Evolutionary conservation across 306 rosid species (phyloP), one percentile per base, ranked within the genome.

Genomic region (Hippophae rhamnoides): DNA sequence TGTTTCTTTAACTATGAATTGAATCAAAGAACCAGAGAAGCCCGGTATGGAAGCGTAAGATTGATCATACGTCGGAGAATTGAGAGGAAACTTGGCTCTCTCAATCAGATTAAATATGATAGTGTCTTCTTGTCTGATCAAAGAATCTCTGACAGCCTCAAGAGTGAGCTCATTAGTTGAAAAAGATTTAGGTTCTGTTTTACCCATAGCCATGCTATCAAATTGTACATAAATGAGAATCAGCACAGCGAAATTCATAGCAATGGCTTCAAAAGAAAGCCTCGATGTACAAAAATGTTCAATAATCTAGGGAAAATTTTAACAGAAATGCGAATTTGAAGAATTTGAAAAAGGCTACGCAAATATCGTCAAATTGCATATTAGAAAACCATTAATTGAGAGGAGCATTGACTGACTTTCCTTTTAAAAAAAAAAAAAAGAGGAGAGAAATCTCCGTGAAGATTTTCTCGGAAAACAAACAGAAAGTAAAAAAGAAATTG

Each of bases 91-190:
- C 57, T 65, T 81, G 0, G 97, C 90, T 69, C 99, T 77, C 59
- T 93, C 84, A 10, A 93, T 78, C 60, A 93, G 79, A 66, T 76
- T 70, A 65, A 69, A 88, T 38, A 93, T 27, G 13, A 93, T 88
- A 9, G 83, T 78, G 64, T 93, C 95, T 71, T 93, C 99, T 79
- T 86, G 89, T 61, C 81, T 80, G 43, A 78, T 42, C 86, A 93
- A 60, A 56, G 73, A 69, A 40, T 86, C 76, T 58, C 99, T 84
- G 43, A 93, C 74, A 0, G 81, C 65, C 6, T 76, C 82, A 0
- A 93, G 82, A 12, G 89, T 82, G 72, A 78, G 57, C 10, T 25
- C 60, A 27, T 0, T 69, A 40, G 62, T 76, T 44, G 68, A 54
- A 5, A 41, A 14, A 12, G 43, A 13, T 1, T 54, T 67, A 6